Base-by-base conservation (phyloP, 2,329 filamentous ascomycete genomes). In the Didymella keratinophila region DNA sequence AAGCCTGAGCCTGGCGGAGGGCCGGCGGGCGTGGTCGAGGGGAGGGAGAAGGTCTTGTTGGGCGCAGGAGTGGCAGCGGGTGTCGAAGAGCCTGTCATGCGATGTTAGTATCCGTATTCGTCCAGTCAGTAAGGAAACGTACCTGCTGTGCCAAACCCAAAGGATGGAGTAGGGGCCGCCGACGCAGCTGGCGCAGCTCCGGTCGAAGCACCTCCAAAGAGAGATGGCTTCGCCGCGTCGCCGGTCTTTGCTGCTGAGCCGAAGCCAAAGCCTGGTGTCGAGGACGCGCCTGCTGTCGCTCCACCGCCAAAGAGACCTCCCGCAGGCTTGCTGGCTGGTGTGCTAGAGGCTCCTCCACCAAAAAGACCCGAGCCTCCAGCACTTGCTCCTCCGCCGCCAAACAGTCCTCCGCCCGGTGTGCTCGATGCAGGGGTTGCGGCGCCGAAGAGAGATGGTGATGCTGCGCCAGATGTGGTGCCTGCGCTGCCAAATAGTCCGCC, bases 11-110 rank as follows among this genome's bases (percentile, higher is more conserved):
- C 73, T 12, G 75, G 73, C 43, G 76, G 76, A 21, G 72, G 69
- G 46, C 75, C 76, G n/a, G 75, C 75, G 42, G 76, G 76, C 11
- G 75, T 78, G 4, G 76, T 78, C 3, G 76, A 77, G n/a, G 68
- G 66, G 28, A 77, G 68, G 34, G 68, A 65, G n/a, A 71, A 71
- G 12, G 77, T 74, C 63, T 78, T 78, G 41, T 65, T 72, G 18
- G 70, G 44, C 12, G 75, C 73, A 12, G 75, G 74, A 2, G 75
- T 78, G 11, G 72, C 73, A 61, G 71, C 55, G 39, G 69, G 66
- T 18, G 70, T 68, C 18, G 66, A 56, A 3, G 52, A 68, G 39
- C 61, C 66, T 69, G 45, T 56, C 53, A 20, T 4, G 9, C 20
- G 8, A 5, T 27, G 39, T 60, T 30, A 56, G 48, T 25, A 23